A percentile compares a stretch with the other conserved stretches of the same genome.
Evolutionary conservation across 108 stramenopile genomes (phyloP).

Genomic region (Fragilaria radians): DNA sequence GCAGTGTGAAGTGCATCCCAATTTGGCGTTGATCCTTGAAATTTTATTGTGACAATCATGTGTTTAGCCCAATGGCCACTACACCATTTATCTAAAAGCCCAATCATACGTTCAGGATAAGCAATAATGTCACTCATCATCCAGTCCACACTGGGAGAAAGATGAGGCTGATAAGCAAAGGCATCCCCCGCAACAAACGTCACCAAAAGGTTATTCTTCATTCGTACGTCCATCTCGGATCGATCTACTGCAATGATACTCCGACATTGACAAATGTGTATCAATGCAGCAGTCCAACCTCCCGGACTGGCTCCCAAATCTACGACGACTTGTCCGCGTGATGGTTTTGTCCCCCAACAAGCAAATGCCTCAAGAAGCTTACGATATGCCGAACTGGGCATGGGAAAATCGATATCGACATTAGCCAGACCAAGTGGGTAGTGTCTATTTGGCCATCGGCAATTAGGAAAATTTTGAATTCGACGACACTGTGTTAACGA

Average conservation of each 20-base stretch:
- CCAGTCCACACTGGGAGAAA: constrained; percentile 18
- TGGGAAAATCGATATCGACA: constrained; percentile 35
- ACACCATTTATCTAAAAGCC: constrained; percentile 37
- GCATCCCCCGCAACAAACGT: constrained; percentile 48
- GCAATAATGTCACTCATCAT: constrained; percentile 62
- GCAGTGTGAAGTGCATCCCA: constrained; percentile 31
- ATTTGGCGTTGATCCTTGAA: constrained; percentile 29
- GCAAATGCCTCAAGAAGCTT: constrained; percentile 47
- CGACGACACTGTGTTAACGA: constrained; percentile 17
- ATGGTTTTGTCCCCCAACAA: constrained; percentile 23
- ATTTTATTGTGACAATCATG: constrained; percentile 52
- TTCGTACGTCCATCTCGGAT: constrained; percentile 22
- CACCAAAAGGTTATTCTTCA: constrained; percentile 39
- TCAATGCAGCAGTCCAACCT: constrained; percentile 42
- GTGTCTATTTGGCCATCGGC: constrained; percentile 34
- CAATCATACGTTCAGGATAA: constrained; percentile 39
- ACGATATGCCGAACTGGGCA: constrained; percentile 59
- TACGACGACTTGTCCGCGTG: constrained; percentile 14
- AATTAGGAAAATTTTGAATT: not conserved
- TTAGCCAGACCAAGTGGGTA: constrained; percentile 39
- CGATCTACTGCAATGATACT: constrained; percentile 51
- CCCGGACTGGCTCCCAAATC: constrained; percentile 58
- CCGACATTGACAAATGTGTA: constrained; percentile 16
- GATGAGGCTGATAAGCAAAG: constrained; percentile 31
- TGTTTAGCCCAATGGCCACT: constrained; percentile 17